phyloP scores from a whole-genome alignment of 2,329 filamentous ascomycete species.

The Penicillium brevicompactum region DNA sequence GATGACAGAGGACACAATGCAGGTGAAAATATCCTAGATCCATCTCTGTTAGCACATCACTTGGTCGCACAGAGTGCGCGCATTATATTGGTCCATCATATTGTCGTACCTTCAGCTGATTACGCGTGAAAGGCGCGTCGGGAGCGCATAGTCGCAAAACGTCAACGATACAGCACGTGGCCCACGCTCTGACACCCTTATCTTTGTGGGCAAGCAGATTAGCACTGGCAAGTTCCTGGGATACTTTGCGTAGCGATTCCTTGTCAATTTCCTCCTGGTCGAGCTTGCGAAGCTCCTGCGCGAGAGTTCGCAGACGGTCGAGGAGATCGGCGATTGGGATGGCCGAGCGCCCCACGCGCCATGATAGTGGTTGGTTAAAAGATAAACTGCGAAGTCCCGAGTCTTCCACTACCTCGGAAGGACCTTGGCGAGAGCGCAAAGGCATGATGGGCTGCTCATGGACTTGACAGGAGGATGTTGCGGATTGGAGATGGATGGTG shows the following conservation, averaged over 20 bases:
- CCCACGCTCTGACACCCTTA: conserved; percentile 85
- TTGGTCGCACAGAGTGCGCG: conserved; percentile 1
- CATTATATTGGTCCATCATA: background rate
- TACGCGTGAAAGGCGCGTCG: conserved; percentile 87
- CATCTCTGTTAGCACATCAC: background rate
- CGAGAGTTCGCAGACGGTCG: conserved; percentile 75
- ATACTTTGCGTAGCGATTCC: conserved; percentile 79
- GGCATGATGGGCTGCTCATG: conserved; percentile 41
- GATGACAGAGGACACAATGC: conserved; percentile 81
- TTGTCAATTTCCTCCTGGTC: conserved; percentile 85
- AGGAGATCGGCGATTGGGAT: conserved; percentile 83
- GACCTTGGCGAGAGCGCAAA: conserved; percentile 45
- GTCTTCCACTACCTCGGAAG: conserved; percentile 39
- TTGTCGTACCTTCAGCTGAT: conserved; percentile 78
- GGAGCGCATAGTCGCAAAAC: conserved; percentile 91
- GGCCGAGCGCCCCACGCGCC: conserved; percentile 80
- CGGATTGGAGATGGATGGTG: conserved; percentile 19
- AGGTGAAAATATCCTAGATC: conserved; percentile 82
- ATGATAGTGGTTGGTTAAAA: conserved; percentile 85
- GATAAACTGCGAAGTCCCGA: conserved; percentile 54
- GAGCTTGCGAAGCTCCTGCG: conserved; percentile 78
- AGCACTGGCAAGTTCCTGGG: conserved; percentile 78
- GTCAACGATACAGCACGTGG: conserved; percentile 87
- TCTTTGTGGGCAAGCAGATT: conserved; percentile 91
- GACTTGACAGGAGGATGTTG: conserved; percentile 16